Evolutionary conservation across 306 rosid species (phyloP).

Genomic region (Medicago lupulina): DNA sequence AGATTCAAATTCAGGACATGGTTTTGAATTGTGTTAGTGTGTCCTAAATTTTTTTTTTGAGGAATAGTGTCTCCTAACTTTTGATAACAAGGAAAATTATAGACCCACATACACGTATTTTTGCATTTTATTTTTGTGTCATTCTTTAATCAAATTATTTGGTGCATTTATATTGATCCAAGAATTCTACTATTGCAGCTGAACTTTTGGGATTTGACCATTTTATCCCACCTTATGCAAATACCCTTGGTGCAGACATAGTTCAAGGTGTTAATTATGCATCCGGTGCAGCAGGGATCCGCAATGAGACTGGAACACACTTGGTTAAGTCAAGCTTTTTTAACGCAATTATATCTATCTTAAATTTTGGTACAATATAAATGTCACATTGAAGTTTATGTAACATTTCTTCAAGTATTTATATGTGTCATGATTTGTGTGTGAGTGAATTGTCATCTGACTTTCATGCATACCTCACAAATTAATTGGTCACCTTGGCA

Average conservation of each 20-base stretch:
- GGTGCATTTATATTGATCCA: not conserved
- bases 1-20: not conserved
- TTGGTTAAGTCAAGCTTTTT: slow-evolving; percentile 17
- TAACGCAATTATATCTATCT: not conserved
- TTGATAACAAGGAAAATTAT: not conserved
- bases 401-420: not conserved
- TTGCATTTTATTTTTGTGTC: not conserved
- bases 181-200: slow-evolving; percentile 19
- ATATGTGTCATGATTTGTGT: not conserved
- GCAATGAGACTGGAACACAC: slow-evolving; percentile 48
- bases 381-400: not conserved
- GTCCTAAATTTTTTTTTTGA: not conserved
- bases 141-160: not conserved
- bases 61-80: not conserved
- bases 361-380: too few relatives aligned
- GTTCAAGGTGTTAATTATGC: slow-evolving; percentile 74
- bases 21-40: not conserved
- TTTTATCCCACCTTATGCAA: slow-evolving; percentile 60
- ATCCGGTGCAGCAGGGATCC: slow-evolving; percentile 72
- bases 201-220: slow-evolving; percentile 41
- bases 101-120: not conserved
- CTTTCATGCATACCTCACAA: too few relatives aligned
- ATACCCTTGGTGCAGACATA: slow-evolving; percentile 33
- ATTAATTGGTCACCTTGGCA: not conserved
- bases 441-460: too few relatives aligned